Percentiles rank a stretch among this genome's conserved stretches.
These are phyloP conservation scores for Fusarium piperis DNA, from an alignment of 2,329 filamentous ascomycete species.

Conservation along the genomic window DNA sequence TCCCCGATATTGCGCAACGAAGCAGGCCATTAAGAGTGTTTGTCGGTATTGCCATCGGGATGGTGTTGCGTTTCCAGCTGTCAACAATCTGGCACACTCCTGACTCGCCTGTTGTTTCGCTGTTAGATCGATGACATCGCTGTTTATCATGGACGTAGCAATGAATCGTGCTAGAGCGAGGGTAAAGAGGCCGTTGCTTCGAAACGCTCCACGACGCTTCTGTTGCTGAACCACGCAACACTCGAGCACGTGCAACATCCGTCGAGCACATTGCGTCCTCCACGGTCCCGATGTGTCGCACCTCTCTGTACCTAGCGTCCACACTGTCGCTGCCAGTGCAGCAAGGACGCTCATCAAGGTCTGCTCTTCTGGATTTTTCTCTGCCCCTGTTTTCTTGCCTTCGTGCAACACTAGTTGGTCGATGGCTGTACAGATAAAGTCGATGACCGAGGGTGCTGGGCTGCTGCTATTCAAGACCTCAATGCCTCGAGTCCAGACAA, in stretches of 20 bases:
- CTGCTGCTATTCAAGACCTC: conserved; percentile 36
- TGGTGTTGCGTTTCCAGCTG: conserved; percentile 16
- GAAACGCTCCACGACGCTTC: conserved; percentile 6
- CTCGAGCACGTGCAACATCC: conserved; percentile 41
- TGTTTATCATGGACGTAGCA: conserved; percentile 31
- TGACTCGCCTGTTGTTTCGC: conserved; percentile 26
- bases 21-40: conserved; percentile 53
- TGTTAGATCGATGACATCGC: conserved; percentile 15
- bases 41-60: conserved; percentile 40
- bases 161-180: conserved; percentile 43
- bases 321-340: conserved; percentile 42
- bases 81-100: conserved; percentile 37
- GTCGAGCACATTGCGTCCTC: conserved; percentile 32
- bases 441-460: conserved; percentile 31
- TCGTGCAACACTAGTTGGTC: conserved; percentile 30
- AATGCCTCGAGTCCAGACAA: conserved; percentile 40
- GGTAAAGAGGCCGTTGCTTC: conserved; percentile 34
- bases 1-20: conserved; percentile 58
- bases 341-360: conserved; percentile 45
- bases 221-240: conserved; percentile 32
- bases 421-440: conserved; percentile 40
- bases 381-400: background rate
- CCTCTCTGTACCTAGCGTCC: conserved; percentile 23
- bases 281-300: background rate
- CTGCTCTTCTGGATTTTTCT: conserved; percentile 32